Evolutionary conservation across 2,329 filamentous ascomycete genomes (phyloP).

Genomic region (Ascocoryne sarcoides): DNA sequence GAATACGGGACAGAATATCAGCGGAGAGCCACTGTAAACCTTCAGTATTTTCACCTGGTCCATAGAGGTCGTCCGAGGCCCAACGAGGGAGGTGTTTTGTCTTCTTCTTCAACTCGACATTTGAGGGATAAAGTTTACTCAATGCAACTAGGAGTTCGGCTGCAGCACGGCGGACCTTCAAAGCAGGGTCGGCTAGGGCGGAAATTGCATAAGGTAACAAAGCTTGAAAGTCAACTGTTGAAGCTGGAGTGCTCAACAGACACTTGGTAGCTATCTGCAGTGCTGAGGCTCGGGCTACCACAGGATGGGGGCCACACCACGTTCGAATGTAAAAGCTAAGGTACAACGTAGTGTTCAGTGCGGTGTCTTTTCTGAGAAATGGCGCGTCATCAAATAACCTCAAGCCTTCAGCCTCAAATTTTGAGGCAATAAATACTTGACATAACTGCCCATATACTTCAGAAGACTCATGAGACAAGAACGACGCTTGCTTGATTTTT

Average conservation of each 20-base stretch:
- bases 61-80: conserved; percentile 60
- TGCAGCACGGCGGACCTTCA: conserved; percentile 67
- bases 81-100: conserved; percentile 37
- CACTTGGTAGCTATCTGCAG: conserved; percentile 54
- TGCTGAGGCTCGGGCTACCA: conserved; percentile 59
- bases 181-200: conserved; percentile 66
- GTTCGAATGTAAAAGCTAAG: conserved; percentile 68
- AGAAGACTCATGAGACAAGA: conserved; percentile 42
- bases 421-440: conserved; percentile 47
- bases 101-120: conserved; percentile 34
- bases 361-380: conserved; percentile 44
- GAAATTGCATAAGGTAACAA: conserved; percentile 74
- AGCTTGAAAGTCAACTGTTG: conserved; percentile 60
- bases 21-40: conserved; percentile 47
- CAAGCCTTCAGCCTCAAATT: conserved; percentile 35
- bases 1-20: conserved; percentile 49
- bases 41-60: conserved; percentile 38
- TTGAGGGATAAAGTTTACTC: conserved; percentile 37
- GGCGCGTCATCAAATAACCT: conserved; percentile 38
- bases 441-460: conserved; percentile 50
- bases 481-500: conserved; percentile 37
- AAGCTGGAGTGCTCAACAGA: conserved; percentile 42
- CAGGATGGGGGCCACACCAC: conserved; percentile 64
- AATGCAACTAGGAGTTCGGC: conserved; percentile 56
- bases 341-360: conserved; percentile 55